Evolutionary conservation across 768 basidiomycete species (phyloP), one percentile per base, ranked within the genome.

Genomic region (Mycena galopus): DNA sequence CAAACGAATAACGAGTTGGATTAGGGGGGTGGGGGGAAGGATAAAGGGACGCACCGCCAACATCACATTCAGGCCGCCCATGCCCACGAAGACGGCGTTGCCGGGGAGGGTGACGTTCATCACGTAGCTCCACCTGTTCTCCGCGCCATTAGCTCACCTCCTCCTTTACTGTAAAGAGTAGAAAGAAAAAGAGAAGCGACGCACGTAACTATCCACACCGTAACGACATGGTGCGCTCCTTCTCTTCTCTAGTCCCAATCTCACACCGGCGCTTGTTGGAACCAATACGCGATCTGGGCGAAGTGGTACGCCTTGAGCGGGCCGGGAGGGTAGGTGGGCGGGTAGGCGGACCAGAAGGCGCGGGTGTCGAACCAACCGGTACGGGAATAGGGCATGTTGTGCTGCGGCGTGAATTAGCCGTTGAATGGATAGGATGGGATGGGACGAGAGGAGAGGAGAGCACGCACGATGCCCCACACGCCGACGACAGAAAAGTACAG

Each of bases 401-500:
- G 47, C 59, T 58, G 63, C 1, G 58, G 33, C 12, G 33, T 35
- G 12, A 6, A 35, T 35, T 12, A 12, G 33, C n/a, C n/a, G n/a
- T n/a, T n/a, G 12, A 6, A 35, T 35, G 7, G 12, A 35, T 10
- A 27, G 5, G 39, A 19, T 8, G 4, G 25, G 17, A 5, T 14
- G 39, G 9, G 35, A 37, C 11, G 16, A 7, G 25, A 32, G n/a
- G n/a, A n/a, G n/a, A 55, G 12, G 42, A 9, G 30, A 42, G 11
- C 25, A 76, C 92, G 78, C 66, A 93, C 92, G 39, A 88, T 78
- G 17, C 94, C 93, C 81, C 89, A 86, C 4, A 78, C 69, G 7
- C 89, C 87, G 73, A 88, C 87, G 71, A 86, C 65, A 0, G 84
- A 77, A 67, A 90, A 92, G 79, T 94, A 94, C 23, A 89, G 57